These are phyloP conservation scores for Alisma plantagoaquatica DNA, from an alignment of 106 monocot species.

Conservation along the genomic window DNA sequence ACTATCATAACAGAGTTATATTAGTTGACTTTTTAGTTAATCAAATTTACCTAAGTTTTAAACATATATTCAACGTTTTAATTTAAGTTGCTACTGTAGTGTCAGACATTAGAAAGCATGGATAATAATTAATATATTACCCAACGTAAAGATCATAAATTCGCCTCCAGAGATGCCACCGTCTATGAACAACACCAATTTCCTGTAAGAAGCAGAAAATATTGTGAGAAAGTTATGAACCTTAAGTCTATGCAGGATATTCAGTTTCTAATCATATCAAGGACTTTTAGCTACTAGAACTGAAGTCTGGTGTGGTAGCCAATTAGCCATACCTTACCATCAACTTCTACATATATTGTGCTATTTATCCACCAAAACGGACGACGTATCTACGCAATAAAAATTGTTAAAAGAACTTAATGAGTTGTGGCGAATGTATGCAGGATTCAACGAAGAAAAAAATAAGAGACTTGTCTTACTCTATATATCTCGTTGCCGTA, in stretches of 20 bases:
- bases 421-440: background rate
- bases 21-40: too few species aligned
- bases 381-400: conserved; percentile 75
- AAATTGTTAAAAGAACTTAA: conserved; percentile 15
- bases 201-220: conserved; percentile 55
- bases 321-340: conserved; percentile 89
- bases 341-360: conserved; percentile 89
- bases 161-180: conserved; percentile 96
- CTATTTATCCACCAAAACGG: conserved; percentile 99
- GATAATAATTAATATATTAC: too few species aligned
- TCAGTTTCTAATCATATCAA: too few species aligned
- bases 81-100: too few species aligned
- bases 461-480: conserved; percentile 24
- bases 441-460: background rate
- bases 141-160: conserved; percentile 91
- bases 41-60: too few species aligned
- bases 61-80: too few species aligned
- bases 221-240: too few species aligned
- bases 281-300: too few species aligned
- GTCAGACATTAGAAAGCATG: too few species aligned
- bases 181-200: conserved; percentile 87
- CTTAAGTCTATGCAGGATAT: too few species aligned
- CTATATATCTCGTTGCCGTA: conserved; percentile 89
- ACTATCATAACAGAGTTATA: too few species aligned
- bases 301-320: too few species aligned